Conservation (phyloP, 2,329 filamentous ascomycete species). For the Pezicula carpinea region DNA sequence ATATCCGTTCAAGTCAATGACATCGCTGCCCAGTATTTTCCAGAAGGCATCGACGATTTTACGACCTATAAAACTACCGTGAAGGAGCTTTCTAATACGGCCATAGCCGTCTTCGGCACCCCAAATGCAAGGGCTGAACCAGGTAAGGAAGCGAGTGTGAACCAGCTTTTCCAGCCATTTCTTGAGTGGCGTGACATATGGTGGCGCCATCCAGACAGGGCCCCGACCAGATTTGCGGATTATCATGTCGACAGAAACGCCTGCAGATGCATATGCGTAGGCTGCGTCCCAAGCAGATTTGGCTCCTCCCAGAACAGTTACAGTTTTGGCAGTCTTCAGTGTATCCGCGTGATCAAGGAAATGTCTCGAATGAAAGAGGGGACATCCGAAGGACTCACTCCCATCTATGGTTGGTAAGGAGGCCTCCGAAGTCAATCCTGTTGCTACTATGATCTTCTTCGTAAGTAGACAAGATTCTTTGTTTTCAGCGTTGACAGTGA, state of each 20-base stretch:
- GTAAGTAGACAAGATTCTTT: conserved; percentile 29
- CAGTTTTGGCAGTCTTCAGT: conserved; percentile 35
- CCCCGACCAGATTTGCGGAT: conserved; percentile 44
- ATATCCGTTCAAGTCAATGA: conserved; percentile 46
- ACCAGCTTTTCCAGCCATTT: conserved; percentile 64
- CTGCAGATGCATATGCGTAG: conserved; percentile 52
- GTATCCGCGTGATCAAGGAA: conserved; percentile 37
- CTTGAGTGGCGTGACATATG: conserved; percentile 63
- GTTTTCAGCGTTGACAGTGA: conserved; percentile 25
- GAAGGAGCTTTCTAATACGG: conserved; percentile 48
- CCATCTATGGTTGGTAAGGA: conserved; percentile 44
- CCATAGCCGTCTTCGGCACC: conserved; percentile 57
- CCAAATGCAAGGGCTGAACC: conserved; percentile 74
- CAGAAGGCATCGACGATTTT: conserved; percentile 53
- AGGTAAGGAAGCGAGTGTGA: conserved; percentile 62
- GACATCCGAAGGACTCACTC: conserved; percentile 38
- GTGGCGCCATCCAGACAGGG: conserved; percentile 52
- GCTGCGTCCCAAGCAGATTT: conserved; percentile 64
- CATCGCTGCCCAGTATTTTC: conserved; percentile 50
- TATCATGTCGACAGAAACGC: conserved; percentile 25
- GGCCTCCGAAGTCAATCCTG: conserved; percentile 48
- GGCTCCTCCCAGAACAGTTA: conserved; percentile 55
- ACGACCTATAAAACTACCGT: conserved; percentile 52
- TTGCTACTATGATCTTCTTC: conserved; percentile 48
- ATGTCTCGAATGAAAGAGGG: conserved; percentile 46